Evolutionary conservation across 2,329 filamentous ascomycete species (phyloP).

Genomic region (Pseudogymnoascus sp.): DNA sequence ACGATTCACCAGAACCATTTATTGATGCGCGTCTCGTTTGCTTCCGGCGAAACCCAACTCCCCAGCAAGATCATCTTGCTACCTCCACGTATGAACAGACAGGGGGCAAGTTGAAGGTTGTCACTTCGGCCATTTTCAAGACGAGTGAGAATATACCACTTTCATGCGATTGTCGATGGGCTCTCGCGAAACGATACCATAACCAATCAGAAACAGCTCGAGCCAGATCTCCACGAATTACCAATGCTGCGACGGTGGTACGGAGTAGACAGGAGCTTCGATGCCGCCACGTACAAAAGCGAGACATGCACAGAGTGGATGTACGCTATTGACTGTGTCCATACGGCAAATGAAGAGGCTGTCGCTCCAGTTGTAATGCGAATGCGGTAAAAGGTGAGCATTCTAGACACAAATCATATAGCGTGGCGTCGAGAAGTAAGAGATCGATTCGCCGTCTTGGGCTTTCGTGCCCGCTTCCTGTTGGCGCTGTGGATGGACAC

Average conservation of each 20-base stretch:
- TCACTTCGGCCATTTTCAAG: neutral
- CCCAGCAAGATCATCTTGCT: neutral
- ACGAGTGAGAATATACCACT: neutral
- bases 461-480: neutral
- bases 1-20: conserved; percentile 6
- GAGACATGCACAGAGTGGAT: neutral
- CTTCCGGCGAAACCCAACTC: neutral
- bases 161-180: neutral
- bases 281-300: conserved; percentile 3
- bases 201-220: conserved; percentile 3
- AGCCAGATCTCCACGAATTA: neutral
- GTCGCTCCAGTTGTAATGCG: neutral
- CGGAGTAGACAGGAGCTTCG: neutral
- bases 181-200: conserved; percentile 4
- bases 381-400: neutral
- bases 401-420: conserved; percentile 1
- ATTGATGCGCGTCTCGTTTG: conserved; percentile 7
- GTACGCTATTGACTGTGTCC: neutral
- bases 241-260: neutral
- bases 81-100: conserved; percentile 4
- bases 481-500: neutral
- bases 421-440: neutral
- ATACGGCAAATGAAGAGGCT: conserved; percentile 1
- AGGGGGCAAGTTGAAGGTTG: neutral
- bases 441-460: neutral